Evolutionary conservation across 2,329 filamentous ascomycete species (phyloP), one percentile per base, ranked within the genome.

Genomic region (Colletotrichum caudatum): DNA sequence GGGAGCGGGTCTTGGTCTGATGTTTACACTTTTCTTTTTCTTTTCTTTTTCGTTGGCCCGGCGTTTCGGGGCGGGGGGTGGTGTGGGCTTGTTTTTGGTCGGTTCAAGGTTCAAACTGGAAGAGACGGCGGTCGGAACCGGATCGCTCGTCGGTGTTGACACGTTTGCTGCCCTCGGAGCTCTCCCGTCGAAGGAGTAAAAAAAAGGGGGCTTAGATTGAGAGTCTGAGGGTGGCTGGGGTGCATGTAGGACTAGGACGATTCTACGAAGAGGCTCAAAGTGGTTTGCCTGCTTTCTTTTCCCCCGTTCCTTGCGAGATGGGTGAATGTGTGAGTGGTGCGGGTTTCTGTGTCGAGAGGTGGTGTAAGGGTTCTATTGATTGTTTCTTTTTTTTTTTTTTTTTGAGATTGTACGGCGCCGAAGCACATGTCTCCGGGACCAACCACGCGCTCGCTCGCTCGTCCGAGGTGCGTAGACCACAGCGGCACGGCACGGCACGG

Each of bases 1-100:
- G 46, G 37, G 11, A 2, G 0, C 1, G 39, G 12, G 8, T 12
- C 9, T 33, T 20, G 16, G 11, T 48, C 23, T 37, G 14, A 12
- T 33, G 16, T n/a, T 54, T 51, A 23, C 26, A 48, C n/a, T n/a
- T n/a, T n/a, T n/a, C n/a, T n/a, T 57, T 26, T n/a, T 50, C n/a
- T 26, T 3, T 51, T 44, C 20, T 51, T 44, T n/a, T 59, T 37
- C 6, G 39, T 69, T 64, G 65, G 69, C 69, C 66, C 56, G 69
- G 69, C 69, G 69, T 72, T 72, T n/a, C 35, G 54, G 69, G 46
- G 5, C 11, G 26, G 44, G 9, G 4, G 3, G 20, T n/a, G 20
- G 46, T n/a, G 12, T 44, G 20, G 46, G n/a, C 46, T 48, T 48
- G 20, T 12, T 48, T 48, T 23, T 51, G 16, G 57, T 50, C 44